These are phyloP conservation scores for Geosmithia morbida DNA, from an alignment of 2,329 filamentous ascomycete species.

Conservation along the genomic window DNA sequence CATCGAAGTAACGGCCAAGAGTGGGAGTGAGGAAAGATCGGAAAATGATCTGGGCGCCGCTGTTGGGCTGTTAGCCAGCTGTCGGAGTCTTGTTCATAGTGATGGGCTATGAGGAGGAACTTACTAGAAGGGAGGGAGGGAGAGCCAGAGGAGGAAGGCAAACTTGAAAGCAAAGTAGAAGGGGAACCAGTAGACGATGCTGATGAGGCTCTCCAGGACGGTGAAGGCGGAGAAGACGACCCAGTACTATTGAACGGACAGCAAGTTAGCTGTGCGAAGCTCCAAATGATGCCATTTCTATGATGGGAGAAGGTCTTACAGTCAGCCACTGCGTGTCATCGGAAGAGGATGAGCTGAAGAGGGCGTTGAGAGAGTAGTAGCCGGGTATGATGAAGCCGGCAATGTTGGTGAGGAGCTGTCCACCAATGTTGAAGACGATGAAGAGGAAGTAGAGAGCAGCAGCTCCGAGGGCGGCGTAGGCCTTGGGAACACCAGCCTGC, in stretches of 20 bases:
- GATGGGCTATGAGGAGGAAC: constrained; percentile 13
- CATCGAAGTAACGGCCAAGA: constrained; percentile 79
- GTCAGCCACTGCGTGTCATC: constrained; percentile 76
- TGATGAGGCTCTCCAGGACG: constrained; percentile 69
- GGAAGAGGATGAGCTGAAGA: constrained; percentile 56
- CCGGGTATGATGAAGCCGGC: constrained; percentile 71
- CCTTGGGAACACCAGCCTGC: constrained; percentile 71
- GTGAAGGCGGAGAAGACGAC: constrained; percentile 74
- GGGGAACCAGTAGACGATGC: constrained; percentile 86
- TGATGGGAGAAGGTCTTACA: constrained; percentile 28
- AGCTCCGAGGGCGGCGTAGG: constrained; percentile 66
- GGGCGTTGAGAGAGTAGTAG: constrained; percentile 69
- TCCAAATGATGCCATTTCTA: neutral
- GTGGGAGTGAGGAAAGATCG: constrained; percentile 86
- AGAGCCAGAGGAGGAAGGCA: constrained; percentile 91
- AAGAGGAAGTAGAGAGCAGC: constrained; percentile 77
- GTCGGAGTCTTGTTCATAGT: no score
- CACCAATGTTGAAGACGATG: constrained; percentile 84
- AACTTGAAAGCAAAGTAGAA: constrained; percentile 99
- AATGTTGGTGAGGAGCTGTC: constrained; percentile 76
- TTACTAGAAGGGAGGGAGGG: constrained; percentile 86
- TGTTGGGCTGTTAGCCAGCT: constrained; percentile 19
- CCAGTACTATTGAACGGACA: constrained; percentile 52
- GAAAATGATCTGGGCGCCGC: constrained; percentile 94
- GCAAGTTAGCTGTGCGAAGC: constrained; percentile 18